Percentiles rank a stretch among this genome's conserved stretches.
phyloP scores from a whole-genome alignment of 371 early-diverging fungal species.

The Mortierella sp. region DNA sequence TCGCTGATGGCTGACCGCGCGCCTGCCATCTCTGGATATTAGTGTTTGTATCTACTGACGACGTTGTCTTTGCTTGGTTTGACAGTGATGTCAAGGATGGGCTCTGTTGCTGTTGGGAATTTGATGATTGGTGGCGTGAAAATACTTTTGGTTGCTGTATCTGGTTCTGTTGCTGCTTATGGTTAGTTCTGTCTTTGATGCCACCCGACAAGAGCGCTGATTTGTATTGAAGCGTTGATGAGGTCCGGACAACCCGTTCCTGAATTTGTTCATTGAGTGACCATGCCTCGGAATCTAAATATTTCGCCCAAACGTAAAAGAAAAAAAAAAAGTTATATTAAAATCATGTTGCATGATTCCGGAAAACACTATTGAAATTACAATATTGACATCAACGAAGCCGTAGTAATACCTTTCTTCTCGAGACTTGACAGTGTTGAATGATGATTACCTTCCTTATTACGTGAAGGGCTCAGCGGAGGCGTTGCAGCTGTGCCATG shows the following conservation, averaged over 20 bases:
- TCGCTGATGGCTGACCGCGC: slow-evolving; percentile 11
- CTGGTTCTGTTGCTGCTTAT: slow-evolving; percentile 2
- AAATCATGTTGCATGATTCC: not conserved
- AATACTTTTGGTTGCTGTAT: slow-evolving; percentile 19
- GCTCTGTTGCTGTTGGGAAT: not conserved
- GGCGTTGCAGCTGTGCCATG: slow-evolving; percentile 40
- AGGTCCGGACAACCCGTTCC: slow-evolving; percentile 26
- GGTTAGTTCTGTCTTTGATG: slow-evolving; percentile 1
- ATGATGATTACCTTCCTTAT: slow-evolving; percentile 23
- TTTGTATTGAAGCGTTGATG: slow-evolving; percentile 24
- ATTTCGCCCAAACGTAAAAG: not conserved
- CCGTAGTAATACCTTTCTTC: slow-evolving; percentile 29
- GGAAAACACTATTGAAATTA: too few relatives aligned
- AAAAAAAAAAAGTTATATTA: not conserved
- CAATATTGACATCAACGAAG: too few relatives aligned
- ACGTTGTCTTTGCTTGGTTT: not conserved
- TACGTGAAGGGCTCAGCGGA: slow-evolving; percentile 54
- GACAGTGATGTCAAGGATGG: not conserved
- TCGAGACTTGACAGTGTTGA: slow-evolving; percentile 28
- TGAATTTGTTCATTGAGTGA: slow-evolving; percentile 41
- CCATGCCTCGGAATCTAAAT: slow-evolving; percentile 49
- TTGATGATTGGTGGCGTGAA: slow-evolving; percentile 12
- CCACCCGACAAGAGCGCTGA: slow-evolving; percentile 22
- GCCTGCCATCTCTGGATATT: slow-evolving; percentile 16
- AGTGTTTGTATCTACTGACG: slow-evolving; percentile 1